Evolutionary conservation across 495 filamentous ascomycete genomes (phyloP).

Genomic region (Trichocladium uniseriatum): DNA sequence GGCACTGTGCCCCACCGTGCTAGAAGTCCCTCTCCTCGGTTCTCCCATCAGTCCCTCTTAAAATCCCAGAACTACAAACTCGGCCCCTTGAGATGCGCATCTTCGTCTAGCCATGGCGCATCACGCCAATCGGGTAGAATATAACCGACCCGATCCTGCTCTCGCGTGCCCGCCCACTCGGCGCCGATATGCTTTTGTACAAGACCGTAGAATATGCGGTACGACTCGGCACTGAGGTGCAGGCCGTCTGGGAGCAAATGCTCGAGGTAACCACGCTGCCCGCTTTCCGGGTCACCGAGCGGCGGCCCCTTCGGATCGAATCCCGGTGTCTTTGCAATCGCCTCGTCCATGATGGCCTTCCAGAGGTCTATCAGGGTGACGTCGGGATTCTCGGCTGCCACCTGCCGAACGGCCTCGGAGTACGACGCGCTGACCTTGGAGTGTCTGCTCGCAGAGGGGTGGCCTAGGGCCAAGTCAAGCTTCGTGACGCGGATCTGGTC

Average conservation of each 20-base stretch:
- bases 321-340: conserved; percentile 34
- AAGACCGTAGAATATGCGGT: conserved; percentile 39
- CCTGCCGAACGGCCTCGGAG: conserved; percentile 56
- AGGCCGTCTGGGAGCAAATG: conserved; percentile 44
- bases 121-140: conserved; percentile 39
- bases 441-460: conserved; percentile 45
- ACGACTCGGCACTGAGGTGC: conserved; percentile 44
- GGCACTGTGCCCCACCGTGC: background rate
- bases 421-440: conserved; percentile 58
- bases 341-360: conserved; percentile 56
- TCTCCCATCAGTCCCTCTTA: too few species aligned
- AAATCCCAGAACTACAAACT: background rate
- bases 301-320: conserved; percentile 31
- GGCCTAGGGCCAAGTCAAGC: conserved; percentile 43
- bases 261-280: conserved; percentile 37
- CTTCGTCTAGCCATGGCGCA: conserved; percentile 28
- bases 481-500: conserved; percentile 60
- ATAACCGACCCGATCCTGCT: conserved; percentile 23
- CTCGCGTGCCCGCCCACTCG: conserved; percentile 25
- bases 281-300: conserved; percentile 34
- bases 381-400: conserved; percentile 49
- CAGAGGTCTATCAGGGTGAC: conserved; percentile 68
- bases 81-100: conserved; percentile 9
- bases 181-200: conserved; percentile 34
- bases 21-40: too few species aligned